These are phyloP conservation scores for Colletotrichum tamarilloi DNA, from an alignment of 2,329 filamentous ascomycete genomes.

Conservation along the genomic window DNA sequence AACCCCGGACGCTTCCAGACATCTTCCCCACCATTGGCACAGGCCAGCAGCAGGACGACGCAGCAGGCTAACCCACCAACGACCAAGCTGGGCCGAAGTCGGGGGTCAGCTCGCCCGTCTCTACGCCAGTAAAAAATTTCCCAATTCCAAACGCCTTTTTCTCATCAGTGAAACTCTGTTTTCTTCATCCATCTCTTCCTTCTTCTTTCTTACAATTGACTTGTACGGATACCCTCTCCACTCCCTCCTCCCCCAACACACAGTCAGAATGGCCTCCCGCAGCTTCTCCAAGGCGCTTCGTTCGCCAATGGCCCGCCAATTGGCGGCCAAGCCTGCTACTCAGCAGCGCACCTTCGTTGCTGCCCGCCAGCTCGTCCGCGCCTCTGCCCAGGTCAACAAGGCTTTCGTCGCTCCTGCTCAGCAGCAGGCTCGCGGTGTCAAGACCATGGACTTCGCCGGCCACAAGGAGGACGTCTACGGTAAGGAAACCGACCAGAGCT, in stretches of 20 bases:
- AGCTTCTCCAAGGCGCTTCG: conserved; percentile 77
- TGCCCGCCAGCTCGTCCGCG: conserved; percentile 66
- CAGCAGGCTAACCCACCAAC: conserved; percentile 30
- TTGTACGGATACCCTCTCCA: conserved; percentile 41
- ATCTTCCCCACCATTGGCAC: conserved; percentile 35
- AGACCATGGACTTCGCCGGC: conserved; percentile 99
- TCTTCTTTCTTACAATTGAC: conserved; percentile 36
- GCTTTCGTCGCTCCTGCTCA: conserved; percentile 60
- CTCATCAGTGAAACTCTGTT: conserved; percentile 34
- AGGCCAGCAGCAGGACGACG: conserved; percentile 20
- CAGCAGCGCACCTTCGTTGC: conserved; percentile 73
- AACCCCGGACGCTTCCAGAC: conserved; percentile 31
- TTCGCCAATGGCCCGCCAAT: conserved; percentile 71
- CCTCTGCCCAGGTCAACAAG: conserved; percentile 54
- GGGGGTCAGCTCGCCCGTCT: conserved; percentile 34
- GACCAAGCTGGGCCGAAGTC: conserved; percentile 38
- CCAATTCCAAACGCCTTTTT: conserved; percentile 37
- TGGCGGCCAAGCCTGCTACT: conserved; percentile 65
- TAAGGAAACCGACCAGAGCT: conserved; percentile 55
- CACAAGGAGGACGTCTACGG: conserved; percentile 94
- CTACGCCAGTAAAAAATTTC: conserved; percentile 39
- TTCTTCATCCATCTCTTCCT: conserved; percentile 31
- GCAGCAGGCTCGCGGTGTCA: conserved; percentile 86
- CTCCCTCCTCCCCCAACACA: conserved; percentile 46
- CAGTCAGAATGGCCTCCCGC: conserved; percentile 79